Conservation (phyloP, 208 protist genomes). For the Leishmania braziliensis region DNA sequence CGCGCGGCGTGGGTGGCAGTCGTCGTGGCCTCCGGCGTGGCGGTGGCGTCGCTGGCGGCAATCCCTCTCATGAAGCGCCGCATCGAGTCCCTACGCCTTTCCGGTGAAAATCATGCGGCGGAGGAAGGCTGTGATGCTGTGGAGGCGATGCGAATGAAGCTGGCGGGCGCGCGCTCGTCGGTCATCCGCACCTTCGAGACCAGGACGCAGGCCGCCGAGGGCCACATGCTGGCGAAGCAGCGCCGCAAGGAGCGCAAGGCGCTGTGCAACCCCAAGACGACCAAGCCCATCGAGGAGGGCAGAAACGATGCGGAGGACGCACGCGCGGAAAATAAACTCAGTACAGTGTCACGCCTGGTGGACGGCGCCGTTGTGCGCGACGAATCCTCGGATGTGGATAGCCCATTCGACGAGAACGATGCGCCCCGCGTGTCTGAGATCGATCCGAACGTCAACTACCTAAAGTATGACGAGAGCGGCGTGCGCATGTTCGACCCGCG, state of each 20-base stretch:
- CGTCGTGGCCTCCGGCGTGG: conserved; percentile 45
- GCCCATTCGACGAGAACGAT: not conserved
- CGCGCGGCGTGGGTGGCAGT: conserved; percentile 55
- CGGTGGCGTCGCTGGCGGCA: conserved; percentile 36
- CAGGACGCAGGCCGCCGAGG: conserved; percentile 7
- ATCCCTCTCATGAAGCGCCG: conserved; percentile 52
- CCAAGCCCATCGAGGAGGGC: not conserved
- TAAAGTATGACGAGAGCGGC: conserved; percentile 27
- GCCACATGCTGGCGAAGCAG: conserved; percentile 1
- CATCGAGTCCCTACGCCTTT: conserved; percentile 18
- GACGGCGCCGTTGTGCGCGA: conserved; percentile 29
- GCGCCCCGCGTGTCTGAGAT: not conserved
- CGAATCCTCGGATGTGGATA: conserved; percentile 19
- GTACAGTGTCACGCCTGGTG: conserved; percentile 10
- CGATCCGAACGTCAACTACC: conserved; percentile 16
- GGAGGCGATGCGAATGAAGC: conserved; percentile 37
- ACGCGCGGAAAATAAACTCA: conserved; percentile 12
- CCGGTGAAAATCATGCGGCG: conserved; percentile 25
- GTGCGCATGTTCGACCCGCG: conserved; percentile 53
- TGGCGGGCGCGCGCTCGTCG: conserved; percentile 26
- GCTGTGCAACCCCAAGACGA: not conserved
- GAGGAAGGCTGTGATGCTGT: conserved; percentile 33
- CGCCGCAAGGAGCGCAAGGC: conserved; percentile 4
- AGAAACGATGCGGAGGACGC: conserved; percentile 6
- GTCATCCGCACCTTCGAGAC: conserved; percentile 15